Conservation (phyloP, 345 rosid species). For the Trapa bicornis region DNA sequence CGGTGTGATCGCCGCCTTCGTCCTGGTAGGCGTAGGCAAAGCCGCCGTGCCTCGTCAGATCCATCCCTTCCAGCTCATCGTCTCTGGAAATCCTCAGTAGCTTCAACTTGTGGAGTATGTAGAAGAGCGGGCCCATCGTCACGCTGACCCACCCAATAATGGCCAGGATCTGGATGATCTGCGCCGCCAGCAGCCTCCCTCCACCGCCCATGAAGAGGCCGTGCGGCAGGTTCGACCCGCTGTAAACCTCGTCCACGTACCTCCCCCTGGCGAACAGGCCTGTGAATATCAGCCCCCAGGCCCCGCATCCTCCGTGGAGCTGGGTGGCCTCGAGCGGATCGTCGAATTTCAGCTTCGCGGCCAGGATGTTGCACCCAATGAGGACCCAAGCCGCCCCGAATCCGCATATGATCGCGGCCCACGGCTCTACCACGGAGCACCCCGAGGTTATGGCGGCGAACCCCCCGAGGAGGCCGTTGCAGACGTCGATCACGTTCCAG, state of each 20-base stretch:
- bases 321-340: conserved; percentile 72
- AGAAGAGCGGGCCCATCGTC: conserved; percentile 67
- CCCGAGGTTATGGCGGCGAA: conserved; percentile 80
- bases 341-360: conserved; percentile 35
- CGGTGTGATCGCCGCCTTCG: conserved; percentile 23
- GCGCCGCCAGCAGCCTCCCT: conserved; percentile 58
- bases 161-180: conserved; percentile 44
- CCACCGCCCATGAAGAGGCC: conserved; percentile 74
- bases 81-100: conserved; percentile 45
- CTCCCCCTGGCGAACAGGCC: conserved; percentile 40
- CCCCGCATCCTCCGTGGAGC: conserved; percentile 73
- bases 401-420: conserved; percentile 77
- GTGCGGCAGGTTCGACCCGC: conserved; percentile 21
- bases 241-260: conserved; percentile 51
- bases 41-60: conserved; percentile 67
- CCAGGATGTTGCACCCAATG: conserved; percentile 46
- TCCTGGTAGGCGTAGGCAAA: conserved; percentile 64
- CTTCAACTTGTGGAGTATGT: conserved; percentile 31
- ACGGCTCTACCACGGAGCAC: conserved; percentile 71
- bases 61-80: conserved; percentile 78
- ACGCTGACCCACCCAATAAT: conserved; percentile 57
- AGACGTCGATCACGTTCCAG: conserved; percentile 68
- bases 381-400: conserved; percentile 53
- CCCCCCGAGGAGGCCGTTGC: conserved; percentile 72
- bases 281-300: conserved; percentile 68